phyloP scores from a whole-genome alignment of 2,329 filamentous ascomycete species.

The Aspergillus ibericus region DNA sequence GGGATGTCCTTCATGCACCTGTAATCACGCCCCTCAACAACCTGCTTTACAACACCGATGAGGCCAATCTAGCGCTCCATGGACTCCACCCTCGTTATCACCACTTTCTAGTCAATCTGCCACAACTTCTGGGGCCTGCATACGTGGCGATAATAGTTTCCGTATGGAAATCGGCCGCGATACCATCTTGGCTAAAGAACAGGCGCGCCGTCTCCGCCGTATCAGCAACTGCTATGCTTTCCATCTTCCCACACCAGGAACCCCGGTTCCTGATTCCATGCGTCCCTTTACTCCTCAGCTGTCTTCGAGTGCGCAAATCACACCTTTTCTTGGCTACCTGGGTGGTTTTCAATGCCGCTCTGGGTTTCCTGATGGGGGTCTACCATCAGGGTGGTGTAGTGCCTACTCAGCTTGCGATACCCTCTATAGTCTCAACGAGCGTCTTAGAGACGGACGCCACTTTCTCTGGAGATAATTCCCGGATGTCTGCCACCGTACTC shows the following conservation, averaged over 20 bases:
- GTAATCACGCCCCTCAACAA: conserved; percentile 78
- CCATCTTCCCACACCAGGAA: conserved; percentile 53
- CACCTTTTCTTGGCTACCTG: conserved; percentile 46
- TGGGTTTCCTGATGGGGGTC: conserved; percentile 53
- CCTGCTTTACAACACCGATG: conserved; percentile 69
- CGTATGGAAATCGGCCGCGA: conserved; percentile 48
- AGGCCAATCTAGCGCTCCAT: conserved; percentile 70
- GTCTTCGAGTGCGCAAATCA: conserved; percentile 43
- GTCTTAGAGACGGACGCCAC: conserved; percentile 10
- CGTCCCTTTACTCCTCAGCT: conserved; percentile 53
- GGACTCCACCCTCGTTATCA: conserved; percentile 78
- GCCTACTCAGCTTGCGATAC: conserved; percentile 50
- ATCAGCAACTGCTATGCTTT: conserved; percentile 46
- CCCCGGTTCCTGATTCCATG: conserved; percentile 54
- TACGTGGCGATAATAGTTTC: conserved; percentile 51
- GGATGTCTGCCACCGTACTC: conserved; percentile 40
- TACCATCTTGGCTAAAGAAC: conserved; percentile 38
- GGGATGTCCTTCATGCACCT: conserved; percentile 54
- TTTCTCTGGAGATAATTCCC: conserved; percentile 7
- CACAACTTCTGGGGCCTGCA: conserved; percentile 71
- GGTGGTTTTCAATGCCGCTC: conserved; percentile 50
- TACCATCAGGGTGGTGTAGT: conserved; percentile 57
- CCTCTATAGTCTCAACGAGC: conserved; percentile 36
- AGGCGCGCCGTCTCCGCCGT: conserved; percentile 45
- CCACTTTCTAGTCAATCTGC: conserved; percentile 69